These are phyloP conservation scores for Colletotrichum costaricense DNA, from an alignment of 2,329 filamentous ascomycete species.

Conservation along the genomic window DNA sequence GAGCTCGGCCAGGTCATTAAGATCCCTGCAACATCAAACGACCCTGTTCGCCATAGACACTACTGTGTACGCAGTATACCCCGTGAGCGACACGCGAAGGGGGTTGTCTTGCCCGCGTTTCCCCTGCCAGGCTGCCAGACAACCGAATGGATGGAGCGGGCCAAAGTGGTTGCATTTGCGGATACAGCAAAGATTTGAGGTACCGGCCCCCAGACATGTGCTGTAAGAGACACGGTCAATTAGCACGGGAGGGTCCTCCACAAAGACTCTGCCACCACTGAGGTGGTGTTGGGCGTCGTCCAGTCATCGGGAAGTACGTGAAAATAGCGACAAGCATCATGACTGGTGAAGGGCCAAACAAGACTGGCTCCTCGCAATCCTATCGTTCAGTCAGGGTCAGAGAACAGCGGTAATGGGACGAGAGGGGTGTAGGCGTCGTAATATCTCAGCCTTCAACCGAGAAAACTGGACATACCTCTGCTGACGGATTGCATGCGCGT, in stretches of 20 bases:
- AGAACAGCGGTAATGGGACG: slow-evolving; percentile 9
- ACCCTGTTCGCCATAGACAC: slow-evolving; percentile 19
- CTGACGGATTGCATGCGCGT: no score
- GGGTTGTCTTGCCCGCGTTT: slow-evolving; percentile 29
- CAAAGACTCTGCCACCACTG: slow-evolving; percentile 20
- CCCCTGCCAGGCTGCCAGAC: slow-evolving; percentile 17
- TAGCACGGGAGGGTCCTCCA: slow-evolving; percentile 1
- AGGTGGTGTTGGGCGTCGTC: slow-evolving; percentile 2
- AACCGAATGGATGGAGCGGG: background rate
- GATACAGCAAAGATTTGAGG: slow-evolving; percentile 14
- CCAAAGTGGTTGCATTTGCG: slow-evolving; percentile 21
- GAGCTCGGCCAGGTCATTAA: slow-evolving; percentile 31
- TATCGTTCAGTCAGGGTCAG: slow-evolving; percentile 9
- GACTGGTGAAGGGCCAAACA: slow-evolving; percentile 8
- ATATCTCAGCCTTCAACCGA: background rate
- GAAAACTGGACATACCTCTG: background rate
- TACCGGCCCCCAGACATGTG: slow-evolving; percentile 15
- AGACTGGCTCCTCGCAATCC: background rate
- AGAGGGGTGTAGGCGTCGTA: background rate
- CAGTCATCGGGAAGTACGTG: slow-evolving; percentile 19
- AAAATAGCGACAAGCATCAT: slow-evolving; percentile 3
- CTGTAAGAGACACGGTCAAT: slow-evolving; percentile 26
- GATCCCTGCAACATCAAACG: slow-evolving; percentile 22
- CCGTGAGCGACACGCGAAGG: slow-evolving; percentile 20
- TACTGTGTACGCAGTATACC: background rate